phyloP scores from a whole-genome alignment of 2,329 filamentous ascomycete genomes.

The Pyrenochaeta sp. region DNA sequence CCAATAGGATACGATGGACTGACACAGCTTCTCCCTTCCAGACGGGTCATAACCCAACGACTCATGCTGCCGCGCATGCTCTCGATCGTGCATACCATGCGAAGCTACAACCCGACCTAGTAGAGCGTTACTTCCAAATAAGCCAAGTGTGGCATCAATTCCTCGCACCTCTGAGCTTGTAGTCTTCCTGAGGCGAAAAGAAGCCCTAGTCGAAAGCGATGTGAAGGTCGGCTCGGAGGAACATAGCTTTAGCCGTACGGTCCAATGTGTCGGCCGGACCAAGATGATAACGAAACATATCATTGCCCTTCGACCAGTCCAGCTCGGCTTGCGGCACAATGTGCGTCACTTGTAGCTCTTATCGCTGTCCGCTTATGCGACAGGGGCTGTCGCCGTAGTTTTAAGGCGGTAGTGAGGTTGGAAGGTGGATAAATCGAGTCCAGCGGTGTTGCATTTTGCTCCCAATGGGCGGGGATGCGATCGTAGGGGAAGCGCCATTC shows the following conservation, averaged over 20 bases:
- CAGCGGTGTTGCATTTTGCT: conserved; percentile 1
- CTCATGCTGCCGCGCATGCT: conserved; percentile 9
- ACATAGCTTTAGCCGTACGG: conserved; percentile 18
- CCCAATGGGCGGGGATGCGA: conserved; percentile 6
- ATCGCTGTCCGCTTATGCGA: conserved; percentile 8
- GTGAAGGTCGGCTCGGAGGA: conserved; percentile 24
- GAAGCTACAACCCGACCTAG: conserved; percentile 7
- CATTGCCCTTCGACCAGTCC: conserved; percentile 15
- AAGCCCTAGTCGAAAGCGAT: conserved; percentile 26
- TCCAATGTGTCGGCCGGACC: conserved; percentile 11
- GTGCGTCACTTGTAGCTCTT: conserved; percentile 11
- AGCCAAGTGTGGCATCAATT: conserved; percentile 4
- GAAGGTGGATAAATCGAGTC: too few species aligned
- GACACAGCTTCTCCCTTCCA: conserved; percentile 5
- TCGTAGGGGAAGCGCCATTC: conserved; percentile 16
- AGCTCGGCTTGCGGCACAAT: conserved; percentile 15
- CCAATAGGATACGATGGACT: conserved; percentile 3
- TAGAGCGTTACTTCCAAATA: conserved; percentile 2
- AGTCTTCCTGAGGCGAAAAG: too few species aligned
- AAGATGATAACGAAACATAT: conserved; percentile 13
- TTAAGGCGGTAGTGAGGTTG: conserved; percentile 5
- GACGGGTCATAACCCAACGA: conserved; percentile 6
- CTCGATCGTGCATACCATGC: conserved; percentile 6
- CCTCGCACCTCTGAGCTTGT: too few species aligned
- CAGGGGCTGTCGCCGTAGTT: conserved; percentile 6